Evolutionary conservation across 2,329 filamentous ascomycete species (phyloP).

Genomic region (Ophiocordyceps australis): DNA sequence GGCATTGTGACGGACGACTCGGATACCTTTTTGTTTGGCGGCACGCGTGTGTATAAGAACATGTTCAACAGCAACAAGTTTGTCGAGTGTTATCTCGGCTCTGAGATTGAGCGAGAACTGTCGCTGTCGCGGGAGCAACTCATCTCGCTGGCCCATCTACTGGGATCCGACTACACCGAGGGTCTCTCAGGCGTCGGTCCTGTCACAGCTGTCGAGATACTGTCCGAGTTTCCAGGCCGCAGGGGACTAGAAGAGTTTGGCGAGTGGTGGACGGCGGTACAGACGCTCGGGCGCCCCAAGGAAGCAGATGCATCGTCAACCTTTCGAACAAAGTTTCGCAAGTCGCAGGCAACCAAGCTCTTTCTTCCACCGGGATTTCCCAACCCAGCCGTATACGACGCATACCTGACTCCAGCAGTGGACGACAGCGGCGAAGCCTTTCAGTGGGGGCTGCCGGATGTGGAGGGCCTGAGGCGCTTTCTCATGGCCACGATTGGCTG

Average conservation of each 20-base stretch:
- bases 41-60: slow-evolving; percentile 95
- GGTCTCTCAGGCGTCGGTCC: slow-evolving; percentile 81
- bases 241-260: slow-evolving; percentile 54
- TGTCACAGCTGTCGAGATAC: slow-evolving; percentile 83
- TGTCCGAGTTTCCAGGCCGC: slow-evolving; percentile 64
- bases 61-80: slow-evolving; percentile 99
- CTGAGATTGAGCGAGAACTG: slow-evolving; percentile 77
- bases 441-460: slow-evolving; percentile 89
- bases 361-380: slow-evolving; percentile 75
- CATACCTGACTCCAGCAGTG: slow-evolving; percentile 76
- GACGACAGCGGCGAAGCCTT: slow-evolving; percentile 64
- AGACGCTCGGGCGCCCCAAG: slow-evolving; percentile 45
- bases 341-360: slow-evolving; percentile 60
- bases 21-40: slow-evolving; percentile 92
- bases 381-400: slow-evolving; percentile 56
- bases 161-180: slow-evolving; percentile 91
- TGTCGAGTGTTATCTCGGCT: slow-evolving; percentile 82
- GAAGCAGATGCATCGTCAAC: slow-evolving; percentile 37
- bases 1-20: slow-evolving; percentile 96
- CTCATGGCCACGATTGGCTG: slow-evolving; percentile 88
- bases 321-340: slow-evolving; percentile 78
- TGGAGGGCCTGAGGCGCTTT: slow-evolving; percentile 68
- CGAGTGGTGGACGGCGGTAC: slow-evolving; percentile 74
- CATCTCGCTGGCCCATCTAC: slow-evolving; percentile 74
- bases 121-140: slow-evolving; percentile 73